Evolutionary conservation across 2,329 filamentous ascomycete genomes (phyloP), one percentile per base, ranked within the genome.

Genomic region (Epichloe gansuensis): DNA sequence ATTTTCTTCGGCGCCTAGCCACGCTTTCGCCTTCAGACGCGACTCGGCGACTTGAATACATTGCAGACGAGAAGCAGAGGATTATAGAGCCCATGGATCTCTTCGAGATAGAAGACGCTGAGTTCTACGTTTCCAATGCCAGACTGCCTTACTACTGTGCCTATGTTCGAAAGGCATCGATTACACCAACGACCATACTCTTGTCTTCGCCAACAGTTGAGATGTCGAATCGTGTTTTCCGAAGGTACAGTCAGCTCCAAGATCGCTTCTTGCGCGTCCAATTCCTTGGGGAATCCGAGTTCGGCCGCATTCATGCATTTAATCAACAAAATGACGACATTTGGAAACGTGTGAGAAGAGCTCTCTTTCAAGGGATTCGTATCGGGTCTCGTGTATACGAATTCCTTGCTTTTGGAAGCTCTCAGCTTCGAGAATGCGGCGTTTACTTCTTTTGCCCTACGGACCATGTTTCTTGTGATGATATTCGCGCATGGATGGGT

Each of bases 321-420:
- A 76, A 74, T 38, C 69, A 74, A 39, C 73, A 73, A 13, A 82
- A 84, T 56, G 77, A 89, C 53, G 79, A 86, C 51, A 64, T 95
- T 0, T 95, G 87, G 65, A 80, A 80, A 27, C 79, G 89, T 12
- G 76, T 96, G 21, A 80, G 81, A 56, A 77, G 84, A 47, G 78
- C 84, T 0, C 71, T 97, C 61, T 75, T 71, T 44, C 79, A 93
- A 51, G 93, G 93, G 0, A 91, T 98, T 57, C 74, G 74, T 0
- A 82, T 98, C 48, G 93, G 88, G 4, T 86, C 84, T 56, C 82
- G 88, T 7, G 80, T 81, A 53, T 98, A 89, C 65, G 79, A 91
- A 58, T 97, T 97, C 57, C 78, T 98, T 27, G 93, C 91, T 0
- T 96, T 90, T 68, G 91, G 93, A 0, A 97, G 93, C 65, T 96